These are phyloP conservation scores for Lipomyces yamanashiensis DNA, from an alignment of 805 yeast genomes.

Conservation along the genomic window DNA sequence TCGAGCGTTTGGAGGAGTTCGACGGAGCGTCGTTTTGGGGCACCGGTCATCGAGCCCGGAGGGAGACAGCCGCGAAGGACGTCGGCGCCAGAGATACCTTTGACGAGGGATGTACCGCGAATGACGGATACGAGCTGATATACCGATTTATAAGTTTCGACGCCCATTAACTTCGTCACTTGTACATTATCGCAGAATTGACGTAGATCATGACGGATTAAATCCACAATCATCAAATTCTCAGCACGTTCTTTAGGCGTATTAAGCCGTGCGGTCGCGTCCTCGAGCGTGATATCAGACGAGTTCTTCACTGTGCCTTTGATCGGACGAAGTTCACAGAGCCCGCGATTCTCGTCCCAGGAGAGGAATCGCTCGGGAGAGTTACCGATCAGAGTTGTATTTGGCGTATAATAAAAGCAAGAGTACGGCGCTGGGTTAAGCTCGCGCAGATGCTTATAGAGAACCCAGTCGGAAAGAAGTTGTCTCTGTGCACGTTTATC, in stretches of 20 bases:
- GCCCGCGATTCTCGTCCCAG: constrained; percentile 59
- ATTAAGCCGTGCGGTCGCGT: constrained; percentile 15
- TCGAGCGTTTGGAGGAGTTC: constrained; percentile 73
- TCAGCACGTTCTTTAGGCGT: constrained; percentile 86
- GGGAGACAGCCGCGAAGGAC: constrained; percentile 79
- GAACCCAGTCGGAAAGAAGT: constrained; percentile 58
- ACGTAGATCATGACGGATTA: constrained; percentile 88
- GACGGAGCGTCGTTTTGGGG: constrained; percentile 93
- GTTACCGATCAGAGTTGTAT: constrained; percentile 70
- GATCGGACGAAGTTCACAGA: constrained; percentile 87
- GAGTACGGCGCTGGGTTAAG: constrained; percentile 94
- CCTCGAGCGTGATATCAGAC: constrained; percentile 39
- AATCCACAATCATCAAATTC: constrained; percentile 93
- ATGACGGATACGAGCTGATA: constrained; percentile 91
- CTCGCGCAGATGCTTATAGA: constrained; percentile 71
- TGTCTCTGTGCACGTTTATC: neutral
- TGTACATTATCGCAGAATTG: constrained; percentile 66
- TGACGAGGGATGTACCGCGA: constrained; percentile 57
- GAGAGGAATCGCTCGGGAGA: constrained; percentile 93
- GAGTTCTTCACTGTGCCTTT: constrained; percentile 90
- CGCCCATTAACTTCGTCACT: constrained; percentile 81
- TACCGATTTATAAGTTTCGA: constrained; percentile 90
- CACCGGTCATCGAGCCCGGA: constrained; percentile 99
- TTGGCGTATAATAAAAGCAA: constrained; percentile 72
- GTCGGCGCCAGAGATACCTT: constrained; percentile 70